These are phyloP conservation scores for Copromyces sp. DNA, from an alignment of 495 filamentous ascomycete genomes.

Conservation along the genomic window DNA sequence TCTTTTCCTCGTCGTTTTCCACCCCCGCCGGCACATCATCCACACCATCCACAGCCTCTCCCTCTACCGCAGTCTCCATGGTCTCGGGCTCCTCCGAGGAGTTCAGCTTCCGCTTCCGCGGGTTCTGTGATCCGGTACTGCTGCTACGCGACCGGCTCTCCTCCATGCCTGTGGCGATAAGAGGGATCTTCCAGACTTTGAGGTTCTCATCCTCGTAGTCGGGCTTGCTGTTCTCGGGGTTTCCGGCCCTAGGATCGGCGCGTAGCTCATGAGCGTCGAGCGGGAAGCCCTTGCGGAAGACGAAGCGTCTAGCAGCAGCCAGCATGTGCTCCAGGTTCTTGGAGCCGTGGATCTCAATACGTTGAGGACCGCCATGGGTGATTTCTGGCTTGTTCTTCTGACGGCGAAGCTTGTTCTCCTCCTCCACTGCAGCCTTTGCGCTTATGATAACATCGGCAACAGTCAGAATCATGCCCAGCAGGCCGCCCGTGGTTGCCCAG, in stretches of 20 bases:
- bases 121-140: slow-evolving; percentile 9
- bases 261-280: slow-evolving; percentile 55
- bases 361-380: neutral
- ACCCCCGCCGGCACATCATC: slow-evolving; percentile 6
- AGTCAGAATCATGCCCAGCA: slow-evolving; percentile 75
- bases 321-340: slow-evolving; percentile 68
- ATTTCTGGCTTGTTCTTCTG: slow-evolving; percentile 16
- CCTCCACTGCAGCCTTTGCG: slow-evolving; percentile 15
- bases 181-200: slow-evolving; percentile 72
- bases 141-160: slow-evolving; percentile 3
- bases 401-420: slow-evolving; percentile 20
- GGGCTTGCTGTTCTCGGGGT: slow-evolving; percentile 30
- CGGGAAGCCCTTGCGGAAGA: slow-evolving; percentile 78
- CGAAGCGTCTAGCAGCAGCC: slow-evolving; percentile 72
- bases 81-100: slow-evolving; percentile 36
- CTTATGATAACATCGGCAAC: slow-evolving; percentile 53
- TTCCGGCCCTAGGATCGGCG: slow-evolving; percentile 21
- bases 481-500: slow-evolving; percentile 68
- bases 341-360: slow-evolving; percentile 63
- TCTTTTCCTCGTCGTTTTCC: slow-evolving; percentile 18
- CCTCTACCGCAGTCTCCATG: slow-evolving; percentile 39
- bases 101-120: slow-evolving; percentile 14
- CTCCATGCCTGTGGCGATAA: slow-evolving; percentile 20
- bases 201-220: slow-evolving; percentile 67
- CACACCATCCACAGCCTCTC: neutral